A percentile compares a stretch with the other conserved stretches of the same genome.
phyloP scores from a whole-genome alignment of 768 basidiomycete genomes.

The Amanita subjunquillea region DNA sequence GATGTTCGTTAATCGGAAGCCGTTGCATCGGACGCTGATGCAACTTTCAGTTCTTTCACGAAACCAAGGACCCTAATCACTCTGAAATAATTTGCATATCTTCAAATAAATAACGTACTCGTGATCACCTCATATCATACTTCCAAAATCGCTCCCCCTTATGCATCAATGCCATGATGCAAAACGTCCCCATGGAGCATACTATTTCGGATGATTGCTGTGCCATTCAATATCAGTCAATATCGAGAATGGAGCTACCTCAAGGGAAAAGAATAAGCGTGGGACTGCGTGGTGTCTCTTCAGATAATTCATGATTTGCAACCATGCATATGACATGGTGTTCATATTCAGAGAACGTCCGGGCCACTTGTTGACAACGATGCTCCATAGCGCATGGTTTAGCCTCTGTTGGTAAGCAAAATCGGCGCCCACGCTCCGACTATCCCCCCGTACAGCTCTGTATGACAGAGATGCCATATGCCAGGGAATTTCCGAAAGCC shows the following conservation, averaged over 20 bases:
- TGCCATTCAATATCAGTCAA: slow-evolving; percentile 19
- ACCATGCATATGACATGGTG: background rate
- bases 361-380: too few species aligned
- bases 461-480: background rate
- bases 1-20: background rate
- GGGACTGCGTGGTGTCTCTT: slow-evolving; percentile 11
- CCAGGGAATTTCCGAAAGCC: background rate
- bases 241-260: slow-evolving; percentile 22
- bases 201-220: slow-evolving; percentile 18
- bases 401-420: too few species aligned
- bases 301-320: background rate
- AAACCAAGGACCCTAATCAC: slow-evolving; percentile 10
- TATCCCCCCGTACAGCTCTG: too few species aligned
- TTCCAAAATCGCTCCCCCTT: slow-evolving; percentile 19
- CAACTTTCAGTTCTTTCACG: background rate
- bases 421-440: too few species aligned
- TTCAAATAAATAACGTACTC: slow-evolving; percentile 25
- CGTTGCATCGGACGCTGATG: background rate
- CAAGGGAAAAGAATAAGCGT: slow-evolving; percentile 10
- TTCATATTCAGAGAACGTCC: background rate
- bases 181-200: slow-evolving; percentile 15
- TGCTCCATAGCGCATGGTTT: too few species aligned
- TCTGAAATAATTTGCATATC: slow-evolving; percentile 17
- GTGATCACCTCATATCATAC: slow-evolving; percentile 19
- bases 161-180: slow-evolving; percentile 24